Percentiles rank a stretch among this genome's conserved stretches.
These are phyloP conservation scores for Suaeda aralocaspica DNA, from an alignment of 148 eudicot species.

Conservation along the genomic window DNA sequence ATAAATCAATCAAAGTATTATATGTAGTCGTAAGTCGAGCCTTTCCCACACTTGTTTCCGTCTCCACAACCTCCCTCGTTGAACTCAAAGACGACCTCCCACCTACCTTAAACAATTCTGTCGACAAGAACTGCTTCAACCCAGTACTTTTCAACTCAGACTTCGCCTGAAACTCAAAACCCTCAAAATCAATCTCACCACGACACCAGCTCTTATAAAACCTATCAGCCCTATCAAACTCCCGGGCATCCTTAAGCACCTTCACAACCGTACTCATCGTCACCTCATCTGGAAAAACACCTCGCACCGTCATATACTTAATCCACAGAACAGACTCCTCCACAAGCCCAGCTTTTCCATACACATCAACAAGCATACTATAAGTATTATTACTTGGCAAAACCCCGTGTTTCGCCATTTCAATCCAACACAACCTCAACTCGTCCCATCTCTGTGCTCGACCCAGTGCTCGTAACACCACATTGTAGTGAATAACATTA, in stretches of 20 bases:
- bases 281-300: slow-evolving; percentile 77
- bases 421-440: slow-evolving; percentile 81
- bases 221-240: slow-evolving; percentile 61
- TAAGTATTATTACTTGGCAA: slow-evolving; percentile 78
- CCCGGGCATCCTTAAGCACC: slow-evolving; percentile 72
- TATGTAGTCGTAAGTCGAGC: slow-evolving; percentile 63
- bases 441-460: slow-evolving; percentile 87
- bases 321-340: slow-evolving; percentile 78
- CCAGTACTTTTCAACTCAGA: slow-evolving; percentile 38
- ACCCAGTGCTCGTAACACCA: slow-evolving; percentile 69
- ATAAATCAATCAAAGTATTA: slow-evolving; percentile 81
- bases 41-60: slow-evolving; percentile 36
- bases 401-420: slow-evolving; percentile 68
- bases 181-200: slow-evolving; percentile 57
- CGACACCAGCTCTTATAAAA: slow-evolving; percentile 82
- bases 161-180: slow-evolving; percentile 38
- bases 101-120: slow-evolving; percentile 75
- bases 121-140: slow-evolving; percentile 64
- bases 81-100: slow-evolving; percentile 39
- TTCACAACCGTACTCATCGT: slow-evolving; percentile 74
- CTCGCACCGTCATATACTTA: slow-evolving; percentile 77
- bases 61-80: slow-evolving; percentile 18
- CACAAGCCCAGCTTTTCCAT: slow-evolving; percentile 78
- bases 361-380: slow-evolving; percentile 81
- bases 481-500: slow-evolving; percentile 84